Base-by-base conservation (phyloP, 225 moss, liverwort and hornwort species). In the Polytrichum formosum region DNA sequence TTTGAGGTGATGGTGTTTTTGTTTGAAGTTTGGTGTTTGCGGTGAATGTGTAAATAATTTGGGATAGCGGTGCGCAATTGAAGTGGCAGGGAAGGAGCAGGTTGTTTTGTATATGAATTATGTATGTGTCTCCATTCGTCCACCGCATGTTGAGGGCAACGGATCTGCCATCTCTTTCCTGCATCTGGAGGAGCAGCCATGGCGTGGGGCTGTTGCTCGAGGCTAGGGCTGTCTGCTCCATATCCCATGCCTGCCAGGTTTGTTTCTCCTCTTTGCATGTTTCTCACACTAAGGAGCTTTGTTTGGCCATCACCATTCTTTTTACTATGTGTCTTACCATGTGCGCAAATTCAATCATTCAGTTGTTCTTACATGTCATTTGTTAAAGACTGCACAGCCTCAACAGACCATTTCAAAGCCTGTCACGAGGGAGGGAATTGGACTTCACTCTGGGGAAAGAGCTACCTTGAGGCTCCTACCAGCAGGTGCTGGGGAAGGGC, bases 371-470 rank as follows among this genome's bases (percentile, higher is more conserved):
- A 22, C 18, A 35, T 16, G 13, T 46, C 46, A 46, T 46, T 46
- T 13, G 10, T 17, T 65, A 27, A 80, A 88, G 83, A 85, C 87
- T 22, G 82, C 72, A 56, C 79, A 82, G 56, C 78, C 77, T 31
- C 98, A 98, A 65, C 81, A 79, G 72, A 98, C 98, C 25, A 63
- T 98, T 1, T 10, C 74, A 65, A 73, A 55, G 26, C 69, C 90
- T 3, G 79, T 94, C 61, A 86, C 71, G 68, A 86, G 82, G 59
- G 69, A 76, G 4, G 98, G 98, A 8, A 81, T 94, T 63, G 98
- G 98, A 4, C 80, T 98, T 3, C 98, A 98, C 67, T 87, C 91
- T 1, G 98, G 98, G 21, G 87, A 87, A 70, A 70, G 60, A 58
- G 87, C 94, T 5, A 81, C 81, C 28, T 71, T 98, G 72, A 91